Evolutionary conservation across 352 stramenopile species (phyloP).

Genomic region (Phytophthora cryptogea): DNA sequence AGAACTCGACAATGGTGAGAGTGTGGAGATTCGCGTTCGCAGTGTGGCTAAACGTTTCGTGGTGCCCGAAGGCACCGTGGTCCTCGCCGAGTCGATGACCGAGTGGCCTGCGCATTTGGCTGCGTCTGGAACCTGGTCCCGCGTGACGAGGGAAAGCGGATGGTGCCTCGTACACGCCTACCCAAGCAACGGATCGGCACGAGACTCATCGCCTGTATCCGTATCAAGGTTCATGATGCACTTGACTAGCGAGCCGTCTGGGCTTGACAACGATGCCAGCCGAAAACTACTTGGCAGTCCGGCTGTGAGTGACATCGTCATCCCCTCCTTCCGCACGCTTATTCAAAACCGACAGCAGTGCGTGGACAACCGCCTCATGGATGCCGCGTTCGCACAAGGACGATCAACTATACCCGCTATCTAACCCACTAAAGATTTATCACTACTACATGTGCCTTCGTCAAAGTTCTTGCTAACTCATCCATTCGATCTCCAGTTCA

Average conservation of each 20-base stretch:
- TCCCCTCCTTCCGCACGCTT: conserved; percentile 23
- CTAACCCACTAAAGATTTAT: conserved; percentile 7
- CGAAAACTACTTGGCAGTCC: conserved; percentile 20
- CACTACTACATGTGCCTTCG: too few species aligned
- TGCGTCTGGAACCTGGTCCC: conserved; percentile 19
- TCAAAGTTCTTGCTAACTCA: too few species aligned
- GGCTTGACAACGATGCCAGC: conserved; percentile 15
- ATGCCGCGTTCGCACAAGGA: conserved; percentile 5
- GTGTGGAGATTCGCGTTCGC: conserved; percentile 23
- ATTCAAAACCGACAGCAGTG: conserved; percentile 28
- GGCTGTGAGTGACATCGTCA: conserved; percentile 27
- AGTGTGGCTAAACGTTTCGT: conserved; percentile 22
- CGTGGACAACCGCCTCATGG: conserved; percentile 31
- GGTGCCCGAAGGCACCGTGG: conserved; percentile 21
- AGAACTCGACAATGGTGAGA: conserved; percentile 22
- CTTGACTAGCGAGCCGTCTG: conserved; percentile 18
- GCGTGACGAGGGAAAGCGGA: conserved; percentile 23
- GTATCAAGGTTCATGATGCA: conserved; percentile 25
- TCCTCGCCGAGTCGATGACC: conserved; percentile 24
- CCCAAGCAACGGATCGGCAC: conserved; percentile 3
- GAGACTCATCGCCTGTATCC: conserved; percentile 8
- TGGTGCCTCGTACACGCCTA: conserved; percentile 23
- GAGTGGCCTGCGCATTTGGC: conserved; percentile 31
- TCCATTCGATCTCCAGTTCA: too few species aligned
- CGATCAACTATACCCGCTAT: conserved; percentile 5